A percentile compares a stretch with the other conserved stretches of the same genome.
Evolutionary conservation across 352 stramenopile genomes (phyloP).

Genomic region (Globisporangium carolinianum): DNA sequence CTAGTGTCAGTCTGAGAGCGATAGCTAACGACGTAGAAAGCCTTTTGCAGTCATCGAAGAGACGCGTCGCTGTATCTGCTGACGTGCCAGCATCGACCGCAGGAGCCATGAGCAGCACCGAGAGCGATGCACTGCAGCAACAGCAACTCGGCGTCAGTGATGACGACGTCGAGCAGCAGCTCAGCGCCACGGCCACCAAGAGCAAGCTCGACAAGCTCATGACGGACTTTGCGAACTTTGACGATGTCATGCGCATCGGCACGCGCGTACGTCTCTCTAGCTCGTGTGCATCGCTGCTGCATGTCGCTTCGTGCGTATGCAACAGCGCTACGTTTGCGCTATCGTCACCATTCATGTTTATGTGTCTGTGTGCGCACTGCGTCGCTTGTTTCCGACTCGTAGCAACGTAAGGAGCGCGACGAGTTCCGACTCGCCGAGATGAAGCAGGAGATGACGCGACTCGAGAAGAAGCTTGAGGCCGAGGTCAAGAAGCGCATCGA

Average conservation of each 20-base stretch:
- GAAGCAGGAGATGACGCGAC: conserved; percentile 84
- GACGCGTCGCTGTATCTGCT: too few species aligned
- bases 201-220: conserved; percentile 83
- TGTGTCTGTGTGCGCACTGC: not conserved
- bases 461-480: conserved; percentile 88
- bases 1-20: too few species aligned
- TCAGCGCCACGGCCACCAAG: conserved; percentile 69
- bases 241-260: conserved; percentile 83
- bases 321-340: too few species aligned
- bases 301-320: too few species aligned
- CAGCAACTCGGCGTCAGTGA: conserved; percentile 1
- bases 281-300: too few species aligned
- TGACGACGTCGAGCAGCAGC: conserved; percentile 17
- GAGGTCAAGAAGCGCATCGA: conserved; percentile 93
- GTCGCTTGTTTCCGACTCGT: not conserved
- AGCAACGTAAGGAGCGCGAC: conserved; percentile 90
- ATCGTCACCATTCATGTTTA: too few species aligned
- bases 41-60: too few species aligned
- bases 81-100: too few species aligned
- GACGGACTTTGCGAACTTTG: conserved; percentile 78
- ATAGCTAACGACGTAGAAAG: too few species aligned
- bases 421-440: conserved; percentile 91
- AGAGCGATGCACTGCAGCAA: conserved; percentile 2
- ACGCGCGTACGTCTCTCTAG: conserved; percentile 33
- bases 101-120: not conserved